Evolutionary conservation across 2,329 filamentous ascomycete genomes (phyloP).

Genomic region (Leptographium wingfieldii): DNA sequence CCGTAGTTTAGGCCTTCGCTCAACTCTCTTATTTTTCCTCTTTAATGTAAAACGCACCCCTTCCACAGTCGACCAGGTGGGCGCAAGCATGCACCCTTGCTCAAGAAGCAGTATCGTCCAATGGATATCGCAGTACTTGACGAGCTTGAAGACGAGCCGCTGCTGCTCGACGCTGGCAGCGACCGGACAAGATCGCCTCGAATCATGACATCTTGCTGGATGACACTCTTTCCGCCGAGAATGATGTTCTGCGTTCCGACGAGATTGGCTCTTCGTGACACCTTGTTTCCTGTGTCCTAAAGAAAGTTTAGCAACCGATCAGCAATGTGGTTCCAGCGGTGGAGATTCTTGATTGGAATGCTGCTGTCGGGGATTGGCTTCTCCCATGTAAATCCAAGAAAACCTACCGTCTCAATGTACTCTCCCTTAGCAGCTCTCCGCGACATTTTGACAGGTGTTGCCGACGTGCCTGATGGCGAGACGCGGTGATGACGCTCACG

Average conservation of each 20-base stretch:
- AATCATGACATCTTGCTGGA: constrained; percentile 89
- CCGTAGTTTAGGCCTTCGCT: not conserved
- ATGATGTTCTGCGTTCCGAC: constrained; percentile 97
- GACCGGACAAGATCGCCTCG: constrained; percentile 71
- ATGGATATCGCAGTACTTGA: constrained; percentile 66
- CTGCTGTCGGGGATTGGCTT: not conserved
- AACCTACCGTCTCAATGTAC: constrained; percentile 84
- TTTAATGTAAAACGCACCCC: constrained; percentile 30
- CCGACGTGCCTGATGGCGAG: not conserved
- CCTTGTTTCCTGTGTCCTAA: constrained; percentile 96
- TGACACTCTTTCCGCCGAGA: constrained; percentile 88
- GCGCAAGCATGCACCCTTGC: constrained; percentile 62
- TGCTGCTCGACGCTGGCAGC: constrained; percentile 29
- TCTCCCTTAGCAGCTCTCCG: constrained; percentile 72
- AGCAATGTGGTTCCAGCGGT: not conserved
- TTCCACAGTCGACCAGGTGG: constrained; percentile 76
- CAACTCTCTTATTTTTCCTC: not conserved
- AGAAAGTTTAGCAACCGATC: not conserved
- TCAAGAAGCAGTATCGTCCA: constrained; percentile 83
- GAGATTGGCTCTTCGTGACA: constrained; percentile 80
- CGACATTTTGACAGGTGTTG: constrained; percentile 43
- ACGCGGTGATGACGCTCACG: not conserved
- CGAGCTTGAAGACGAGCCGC: constrained; percentile 10
- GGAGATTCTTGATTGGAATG: not conserved
- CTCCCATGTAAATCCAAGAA: not conserved